Percentiles rank a stretch among this genome's conserved stretches.
These are phyloP conservation scores for Wickerhamiella azyma DNA, from an alignment of 805 yeast species.

Conservation along the genomic window DNA sequence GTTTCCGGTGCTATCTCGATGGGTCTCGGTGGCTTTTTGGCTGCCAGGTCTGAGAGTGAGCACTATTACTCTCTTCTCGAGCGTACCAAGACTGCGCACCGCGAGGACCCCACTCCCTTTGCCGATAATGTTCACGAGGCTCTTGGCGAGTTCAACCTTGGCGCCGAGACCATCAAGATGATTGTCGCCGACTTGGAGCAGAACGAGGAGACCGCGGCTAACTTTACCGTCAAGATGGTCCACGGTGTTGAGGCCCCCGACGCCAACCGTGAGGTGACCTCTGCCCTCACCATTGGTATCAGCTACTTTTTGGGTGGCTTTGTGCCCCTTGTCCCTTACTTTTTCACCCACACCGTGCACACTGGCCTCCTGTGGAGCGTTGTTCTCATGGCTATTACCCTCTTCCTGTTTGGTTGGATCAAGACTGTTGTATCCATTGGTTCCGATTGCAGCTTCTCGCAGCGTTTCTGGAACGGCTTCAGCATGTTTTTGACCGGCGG, in stretches of 20 bases:
- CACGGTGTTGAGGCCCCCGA: constrained; percentile 94
- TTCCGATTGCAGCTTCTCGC: constrained; percentile 41
- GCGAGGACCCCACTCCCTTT: constrained; percentile 27
- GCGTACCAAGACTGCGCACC: constrained; percentile 20
- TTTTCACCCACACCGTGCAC: constrained; percentile 62
- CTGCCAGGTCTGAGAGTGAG: constrained; percentile 70
- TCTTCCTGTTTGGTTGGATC: constrained; percentile 73
- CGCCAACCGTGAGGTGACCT: constrained; percentile 73
- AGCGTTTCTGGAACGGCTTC: constrained; percentile 52
- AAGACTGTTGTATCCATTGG: constrained; percentile 82
- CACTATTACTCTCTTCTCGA: constrained; percentile 20
- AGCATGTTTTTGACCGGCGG: constrained; percentile 95
- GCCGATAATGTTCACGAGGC: constrained; percentile 74
- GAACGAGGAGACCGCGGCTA: constrained; percentile 65
- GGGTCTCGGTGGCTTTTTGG: constrained; percentile 95
- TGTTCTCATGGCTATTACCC: constrained; percentile 68
- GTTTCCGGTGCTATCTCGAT: constrained; percentile 94
- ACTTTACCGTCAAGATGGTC: constrained; percentile 76
- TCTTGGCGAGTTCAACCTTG: constrained; percentile 51
- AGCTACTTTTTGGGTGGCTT: constrained; percentile 88
- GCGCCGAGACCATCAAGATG: constrained; percentile 57
- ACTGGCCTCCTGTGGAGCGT: constrained; percentile 65
- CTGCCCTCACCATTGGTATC: constrained; percentile 81
- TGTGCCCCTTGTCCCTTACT: constrained; percentile 81
- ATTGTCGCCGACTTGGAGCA: constrained; percentile 69